Evolutionary conservation across 2,329 filamentous ascomycete species (phyloP).

Genomic region (Sporothrix brasiliensis): DNA sequence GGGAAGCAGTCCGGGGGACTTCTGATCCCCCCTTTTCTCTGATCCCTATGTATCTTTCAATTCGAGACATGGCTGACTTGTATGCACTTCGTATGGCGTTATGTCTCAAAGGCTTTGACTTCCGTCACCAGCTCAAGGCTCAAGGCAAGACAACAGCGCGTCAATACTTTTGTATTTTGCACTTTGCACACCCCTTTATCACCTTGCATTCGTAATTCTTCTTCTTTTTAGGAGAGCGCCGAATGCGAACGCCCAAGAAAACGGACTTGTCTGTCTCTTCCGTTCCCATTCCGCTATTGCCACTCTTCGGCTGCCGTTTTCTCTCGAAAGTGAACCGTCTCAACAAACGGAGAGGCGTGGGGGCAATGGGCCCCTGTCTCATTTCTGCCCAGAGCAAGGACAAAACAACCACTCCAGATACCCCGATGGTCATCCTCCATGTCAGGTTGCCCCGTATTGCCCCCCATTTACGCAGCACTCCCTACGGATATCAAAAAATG

Average conservation of each 20-base stretch:
- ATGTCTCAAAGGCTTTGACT: no score
- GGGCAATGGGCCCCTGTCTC: background rate
- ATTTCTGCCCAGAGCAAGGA: background rate
- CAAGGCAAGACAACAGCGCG: background rate
- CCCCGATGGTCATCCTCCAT: background rate
- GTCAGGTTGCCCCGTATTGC: background rate
- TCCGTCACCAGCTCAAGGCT: background rate
- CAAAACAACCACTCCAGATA: conserved; percentile 5
- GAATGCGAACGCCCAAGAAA: no score
- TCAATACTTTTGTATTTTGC: background rate
- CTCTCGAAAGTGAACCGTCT: background rate
- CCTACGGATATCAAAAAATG: background rate
- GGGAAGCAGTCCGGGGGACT: conserved; percentile 14
- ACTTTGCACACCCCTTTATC: background rate
- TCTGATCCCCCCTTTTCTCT: background rate
- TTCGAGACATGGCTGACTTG: background rate
- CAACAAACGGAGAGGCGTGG: conserved; percentile 8
- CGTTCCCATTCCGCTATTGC: background rate
- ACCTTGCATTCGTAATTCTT: background rate
- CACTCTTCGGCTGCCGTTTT: background rate
- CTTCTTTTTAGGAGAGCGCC: background rate
- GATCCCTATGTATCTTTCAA: background rate
- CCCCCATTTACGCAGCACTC: background rate
- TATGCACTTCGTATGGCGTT: no score
- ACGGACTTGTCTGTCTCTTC: background rate